These are phyloP conservation scores for Debaryomycetaceae sp. DNA, from an alignment of 1,139 yeast genomes.

Conservation along the genomic window DNA sequence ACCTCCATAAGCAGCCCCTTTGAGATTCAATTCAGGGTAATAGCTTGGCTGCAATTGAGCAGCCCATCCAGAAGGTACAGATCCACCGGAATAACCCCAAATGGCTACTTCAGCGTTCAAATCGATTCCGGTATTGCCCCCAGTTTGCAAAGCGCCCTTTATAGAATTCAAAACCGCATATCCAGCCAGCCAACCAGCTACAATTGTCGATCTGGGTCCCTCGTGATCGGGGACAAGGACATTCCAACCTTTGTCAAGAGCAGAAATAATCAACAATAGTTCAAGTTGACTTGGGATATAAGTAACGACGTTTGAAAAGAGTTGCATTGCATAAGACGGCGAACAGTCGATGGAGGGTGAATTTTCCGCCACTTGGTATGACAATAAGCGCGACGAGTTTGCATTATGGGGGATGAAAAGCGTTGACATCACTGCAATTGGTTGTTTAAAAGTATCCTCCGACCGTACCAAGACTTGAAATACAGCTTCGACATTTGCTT, in stretches of 20 bases:
- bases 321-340: conserved; percentile 11
- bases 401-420: conserved; percentile 17
- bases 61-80: conserved; percentile 20
- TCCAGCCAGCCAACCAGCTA: conserved; percentile 17
- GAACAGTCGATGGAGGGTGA: conserved; percentile 11
- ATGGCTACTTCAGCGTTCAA: conserved; percentile 14
- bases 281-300: conserved; percentile 7
- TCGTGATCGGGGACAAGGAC: conserved; percentile 19
- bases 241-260: conserved; percentile 12
- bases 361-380: conserved; percentile 12
- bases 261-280: conserved; percentile 9
- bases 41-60: conserved; percentile 16
- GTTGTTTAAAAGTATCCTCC: conserved; percentile 11
- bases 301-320: conserved; percentile 1
- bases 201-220: conserved; percentile 16
- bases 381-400: conserved; percentile 12
- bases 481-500: conserved; percentile 4
- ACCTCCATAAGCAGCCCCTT: conserved; percentile 15
- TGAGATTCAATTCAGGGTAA: conserved; percentile 18
- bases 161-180: conserved; percentile 16
- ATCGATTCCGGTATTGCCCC: conserved; percentile 13
- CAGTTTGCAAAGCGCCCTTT: conserved; percentile 14
- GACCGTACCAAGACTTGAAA: conserved; percentile 9
- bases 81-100: conserved; percentile 24
- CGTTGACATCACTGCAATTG: conserved; percentile 18